Evolutionary conservation across 2,329 filamentous ascomycete genomes (phyloP), one percentile per base, ranked within the genome.

Genomic region (Paecilomyces sp.): DNA sequence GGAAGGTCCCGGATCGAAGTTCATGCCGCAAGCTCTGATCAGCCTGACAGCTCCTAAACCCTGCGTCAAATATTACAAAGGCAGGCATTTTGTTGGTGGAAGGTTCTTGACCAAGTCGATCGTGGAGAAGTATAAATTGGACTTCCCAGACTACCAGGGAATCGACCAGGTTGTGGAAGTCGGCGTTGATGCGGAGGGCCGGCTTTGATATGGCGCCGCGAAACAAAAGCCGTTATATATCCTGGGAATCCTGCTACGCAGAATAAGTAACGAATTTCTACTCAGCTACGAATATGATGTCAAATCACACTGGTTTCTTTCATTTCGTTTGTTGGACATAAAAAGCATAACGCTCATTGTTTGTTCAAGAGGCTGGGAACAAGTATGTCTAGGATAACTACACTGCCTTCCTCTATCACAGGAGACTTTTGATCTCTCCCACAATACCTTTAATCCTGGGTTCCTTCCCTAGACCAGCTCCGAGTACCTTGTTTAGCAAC

Each of bases 1-100:
- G 57, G 84, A 86, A 1, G 93, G 91, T 0, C 82, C 90, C 0
- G 93, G 92, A 0, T 88, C 88, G 68, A 85, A 81, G 3, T 97
- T 96, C 70, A 87, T 90, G 78, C 94, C 94, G 64, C 80, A 83
- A 34, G 87, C 88, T 22, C 79, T 99, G 60, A 87, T 99, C 65
- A 96, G 91, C 71, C 79, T 99, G 70, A 96, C 93, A 55, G 94
- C 94, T 9, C 92, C 94, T 2, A 99, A 99, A 77, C 93, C 93
- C 6, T 79, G 96, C 62, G 89, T 91, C 6, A 89, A 88, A 74
- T 85, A 86, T 72, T 99, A 96, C 74, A 85, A 80, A 63, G 94
- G 93, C 0, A 85, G 90, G 54, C 94, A 99, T 79, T 99, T 97
- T 70, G 75, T 99, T 58, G 94, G 94, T 7, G 94, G 94, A 58